Percentiles rank a stretch among this genome's conserved stretches.
These are phyloP conservation scores for Aspergillus persii DNA, from an alignment of 2,329 filamentous ascomycete species.

Conservation along the genomic window DNA sequence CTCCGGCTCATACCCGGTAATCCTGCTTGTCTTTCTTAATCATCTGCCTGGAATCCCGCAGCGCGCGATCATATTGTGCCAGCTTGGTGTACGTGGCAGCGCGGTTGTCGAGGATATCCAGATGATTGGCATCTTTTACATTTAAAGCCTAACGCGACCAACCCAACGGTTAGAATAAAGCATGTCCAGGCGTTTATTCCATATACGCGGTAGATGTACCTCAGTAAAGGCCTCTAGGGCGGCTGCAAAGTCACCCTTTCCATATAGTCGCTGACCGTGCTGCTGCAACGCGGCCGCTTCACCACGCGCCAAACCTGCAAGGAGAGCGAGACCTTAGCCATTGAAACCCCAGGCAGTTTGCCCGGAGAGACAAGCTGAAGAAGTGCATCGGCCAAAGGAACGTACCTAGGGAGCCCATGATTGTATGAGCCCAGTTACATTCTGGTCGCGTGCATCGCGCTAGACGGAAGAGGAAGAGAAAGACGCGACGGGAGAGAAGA, in stretches of 20 bases:
- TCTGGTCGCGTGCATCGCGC: neutral
- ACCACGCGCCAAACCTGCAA: conserved; percentile 12
- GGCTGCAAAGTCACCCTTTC: conserved; percentile 41
- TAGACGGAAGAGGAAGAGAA: neutral
- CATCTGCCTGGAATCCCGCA: conserved; percentile 58
- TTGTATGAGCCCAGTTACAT: neutral
- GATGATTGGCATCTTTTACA: conserved; percentile 28
- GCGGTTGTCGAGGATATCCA: conserved; percentile 54
- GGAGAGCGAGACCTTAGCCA: neutral
- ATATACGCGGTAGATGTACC: conserved; percentile 25
- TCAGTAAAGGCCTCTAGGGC: conserved; percentile 44
- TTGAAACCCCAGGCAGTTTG: neutral
- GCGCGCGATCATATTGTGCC: conserved; percentile 48
- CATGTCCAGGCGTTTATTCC: neutral
- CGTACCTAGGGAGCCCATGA: conserved; percentile 16
- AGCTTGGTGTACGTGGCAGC: conserved; percentile 57
- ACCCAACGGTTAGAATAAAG: neutral
- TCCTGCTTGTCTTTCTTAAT: conserved; percentile 52
- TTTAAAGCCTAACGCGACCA: conserved; percentile 35
- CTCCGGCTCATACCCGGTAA: conserved; percentile 42
- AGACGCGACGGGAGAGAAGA: neutral
- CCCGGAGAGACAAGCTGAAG: neutral
- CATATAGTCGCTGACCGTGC: conserved; percentile 45
- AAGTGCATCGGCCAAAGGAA: neutral
- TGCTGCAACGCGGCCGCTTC: conserved; percentile 31